A percentile compares a stretch with the other conserved stretches of the same genome.
Evolutionary conservation across 345 rosid species (phyloP).

Genomic region (Arabis hirsuta): DNA sequence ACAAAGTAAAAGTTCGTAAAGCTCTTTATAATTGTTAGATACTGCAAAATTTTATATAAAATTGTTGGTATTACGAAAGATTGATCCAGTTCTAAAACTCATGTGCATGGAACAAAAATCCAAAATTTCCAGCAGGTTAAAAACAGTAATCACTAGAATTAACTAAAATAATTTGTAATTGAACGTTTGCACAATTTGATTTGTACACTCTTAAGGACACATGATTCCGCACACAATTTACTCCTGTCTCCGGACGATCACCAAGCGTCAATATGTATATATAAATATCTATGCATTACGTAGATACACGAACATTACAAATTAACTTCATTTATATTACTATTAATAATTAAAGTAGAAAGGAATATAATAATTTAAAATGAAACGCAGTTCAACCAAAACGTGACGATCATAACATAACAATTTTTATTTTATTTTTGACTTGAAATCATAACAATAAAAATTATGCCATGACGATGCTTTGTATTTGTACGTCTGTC

Average conservation of each 20-base stretch:
- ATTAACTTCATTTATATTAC: neutral
- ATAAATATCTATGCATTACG: slow-evolving; percentile 19
- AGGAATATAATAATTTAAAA: slow-evolving; percentile 25
- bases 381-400: slow-evolving; percentile 34
- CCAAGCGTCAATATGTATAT: slow-evolving; percentile 32
- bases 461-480: slow-evolving; percentile 21
- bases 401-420: slow-evolving; percentile 44
- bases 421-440: slow-evolving; percentile 2
- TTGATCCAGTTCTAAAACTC: neutral
- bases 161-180: slow-evolving; percentile 6
- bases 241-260: slow-evolving; percentile 27
- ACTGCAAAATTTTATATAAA: no score
- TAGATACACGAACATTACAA: slow-evolving; percentile 30
- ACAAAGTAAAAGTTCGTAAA: no score
- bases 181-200: slow-evolving; percentile 14
- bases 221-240: slow-evolving; percentile 24
- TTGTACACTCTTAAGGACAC: slow-evolving; percentile 23
- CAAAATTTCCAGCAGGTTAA: neutral
- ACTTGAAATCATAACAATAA: slow-evolving; percentile 27
- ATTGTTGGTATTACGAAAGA: neutral
- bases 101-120: neutral
- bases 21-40: no score
- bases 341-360: slow-evolving; percentile 31
- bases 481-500: slow-evolving; percentile 37
- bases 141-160: neutral